Percentiles rank a stretch among this genome's conserved stretches.
Evolutionary conservation across 441 rosid genomes (phyloP).

Genomic region (Erodium trifolium): DNA sequence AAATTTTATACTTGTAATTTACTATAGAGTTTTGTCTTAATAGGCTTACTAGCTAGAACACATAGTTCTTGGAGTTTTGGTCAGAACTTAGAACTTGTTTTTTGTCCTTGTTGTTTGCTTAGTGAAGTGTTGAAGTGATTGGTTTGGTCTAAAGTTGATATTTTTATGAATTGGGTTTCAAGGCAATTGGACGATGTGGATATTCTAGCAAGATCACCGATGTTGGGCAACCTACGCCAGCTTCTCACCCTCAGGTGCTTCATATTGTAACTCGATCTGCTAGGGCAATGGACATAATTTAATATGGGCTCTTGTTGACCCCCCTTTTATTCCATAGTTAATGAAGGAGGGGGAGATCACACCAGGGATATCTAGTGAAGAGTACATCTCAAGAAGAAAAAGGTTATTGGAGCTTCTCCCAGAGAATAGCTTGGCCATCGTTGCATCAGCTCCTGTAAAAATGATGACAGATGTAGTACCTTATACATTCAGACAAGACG

Average conservation of each 20-base stretch:
- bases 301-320: too few species aligned
- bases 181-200: conserved; percentile 35
- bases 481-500: conserved; percentile 79
- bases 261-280: background rate
- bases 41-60: background rate
- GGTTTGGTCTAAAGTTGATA: conserved; percentile 5
- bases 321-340: conserved; percentile 32
- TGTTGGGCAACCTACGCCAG: conserved; percentile 80
- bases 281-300: background rate
- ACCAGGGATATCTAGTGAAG: conserved; percentile 69
- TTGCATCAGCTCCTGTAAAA: conserved; percentile 83
- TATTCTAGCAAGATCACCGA: conserved; percentile 54
- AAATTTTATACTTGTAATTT: background rate
- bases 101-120: background rate
- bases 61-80: background rate
- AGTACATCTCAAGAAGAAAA: conserved; percentile 69
- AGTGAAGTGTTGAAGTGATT: background rate
- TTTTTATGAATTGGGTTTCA: conserved; percentile 22
- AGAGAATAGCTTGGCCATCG: conserved; percentile 58
- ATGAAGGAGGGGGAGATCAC: conserved; percentile 84
- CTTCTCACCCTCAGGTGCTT: conserved; percentile 83
- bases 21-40: background rate
- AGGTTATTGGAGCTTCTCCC: conserved; percentile 75
- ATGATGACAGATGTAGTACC: conserved; percentile 98
- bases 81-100: background rate